Base-by-base conservation (phyloP, 192 early-diverging fungal species). In the Coemansia asiatica region DNA sequence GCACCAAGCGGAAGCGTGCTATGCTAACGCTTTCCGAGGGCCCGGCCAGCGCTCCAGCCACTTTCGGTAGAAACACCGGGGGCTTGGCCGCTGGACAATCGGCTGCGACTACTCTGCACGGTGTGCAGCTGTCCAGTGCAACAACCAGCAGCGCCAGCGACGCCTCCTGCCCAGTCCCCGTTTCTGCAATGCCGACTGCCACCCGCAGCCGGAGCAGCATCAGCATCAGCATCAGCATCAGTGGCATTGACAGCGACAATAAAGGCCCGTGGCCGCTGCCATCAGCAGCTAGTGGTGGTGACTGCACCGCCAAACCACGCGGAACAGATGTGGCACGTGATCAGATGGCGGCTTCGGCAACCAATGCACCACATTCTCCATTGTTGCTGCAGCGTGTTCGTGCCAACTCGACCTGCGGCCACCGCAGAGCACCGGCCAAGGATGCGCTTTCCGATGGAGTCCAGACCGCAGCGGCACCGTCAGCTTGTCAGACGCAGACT, bases 1-100 rank as follows among this genome's bases (percentile, higher is more conserved):
- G 55, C 40, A 47, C 38, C 40, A 60, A 60, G 59, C 59, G 59
- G 16, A 60, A 60, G 59, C 59, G 59, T 15, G 40, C 38, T 8
- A 47, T 60, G 59, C 44, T 27, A 26, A 5, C 29, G 16, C 35
- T 18, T 58, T 28, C 56, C 21, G 56, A 58, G 9, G 53, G 53
- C 27, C 29, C 27, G 18, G 53, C 57, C 8, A 44, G 35, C 36
- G 27, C 26, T 12, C 57, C 57, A 40, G 57, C 57, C 57, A 44
- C 57, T 40, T 26, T 59, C 36, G 57, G 57, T 1, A 59, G 57
- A 59, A 35, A 13, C 57, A 35, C 26, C 26, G 53, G 28, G 21
- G 53, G 53, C 53, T 55, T 55, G 53, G 53, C 53, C 53, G 26
- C 53, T 55, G 53, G 28, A 55, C 53, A 55, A 55, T 55, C 29